These are phyloP conservation scores for Ceraceosorus bombacis DNA, from an alignment of 1,284 basidiomycete species.

Conservation along the genomic window DNA sequence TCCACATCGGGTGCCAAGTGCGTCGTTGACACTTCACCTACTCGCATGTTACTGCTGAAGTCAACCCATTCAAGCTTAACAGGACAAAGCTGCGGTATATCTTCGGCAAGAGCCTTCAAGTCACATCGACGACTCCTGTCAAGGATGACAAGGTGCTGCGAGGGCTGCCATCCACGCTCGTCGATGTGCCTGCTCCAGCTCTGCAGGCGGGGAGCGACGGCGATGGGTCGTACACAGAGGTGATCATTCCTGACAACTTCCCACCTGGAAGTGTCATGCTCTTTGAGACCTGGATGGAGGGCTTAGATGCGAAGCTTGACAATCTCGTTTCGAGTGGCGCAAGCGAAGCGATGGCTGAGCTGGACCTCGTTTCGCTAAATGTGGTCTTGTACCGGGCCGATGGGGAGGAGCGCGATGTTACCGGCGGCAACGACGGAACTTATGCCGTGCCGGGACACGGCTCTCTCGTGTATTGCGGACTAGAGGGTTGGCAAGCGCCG, in stretches of 20 bases:
- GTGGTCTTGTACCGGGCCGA: constrained; percentile 40
- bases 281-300: constrained; percentile 34
- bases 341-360: constrained; percentile 27
- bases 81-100: constrained; percentile 31
- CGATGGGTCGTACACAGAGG: constrained; percentile 25
- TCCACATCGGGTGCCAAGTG: neutral
- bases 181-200: constrained; percentile 30
- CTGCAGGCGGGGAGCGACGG: constrained; percentile 17
- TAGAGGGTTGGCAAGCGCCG: constrained; percentile 38
- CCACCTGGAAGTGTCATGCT: constrained; percentile 43
- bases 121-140: constrained; percentile 15
- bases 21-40: too few relatives aligned
- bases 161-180: constrained; percentile 29
- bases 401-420: constrained; percentile 40
- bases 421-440: constrained; percentile 32
- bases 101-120: constrained; percentile 34
- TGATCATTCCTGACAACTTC: constrained; percentile 37
- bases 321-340: constrained; percentile 27
- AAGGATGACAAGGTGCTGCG: constrained; percentile 24
- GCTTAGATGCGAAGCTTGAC: constrained; percentile 29
- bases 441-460: constrained; percentile 28
- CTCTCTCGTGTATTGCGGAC: constrained; percentile 36
- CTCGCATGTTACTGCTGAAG: neutral
- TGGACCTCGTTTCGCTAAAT: constrained; percentile 38
- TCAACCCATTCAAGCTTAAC: constrained; percentile 33